Evolutionary conservation across 2,329 filamentous ascomycete genomes (phyloP).

Genomic region (Xylaria sp.): DNA sequence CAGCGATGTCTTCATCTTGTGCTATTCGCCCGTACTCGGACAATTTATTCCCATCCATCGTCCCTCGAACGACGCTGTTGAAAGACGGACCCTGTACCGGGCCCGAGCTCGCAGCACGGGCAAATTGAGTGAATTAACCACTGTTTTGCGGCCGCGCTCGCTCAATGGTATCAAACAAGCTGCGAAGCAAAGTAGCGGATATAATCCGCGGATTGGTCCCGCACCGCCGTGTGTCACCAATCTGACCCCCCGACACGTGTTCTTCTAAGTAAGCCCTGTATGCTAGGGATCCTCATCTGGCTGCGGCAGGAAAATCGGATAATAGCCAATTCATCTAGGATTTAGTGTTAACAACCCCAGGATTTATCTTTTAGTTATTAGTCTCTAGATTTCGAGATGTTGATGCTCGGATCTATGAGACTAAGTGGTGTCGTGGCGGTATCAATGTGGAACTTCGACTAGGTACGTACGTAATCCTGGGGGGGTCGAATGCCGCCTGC

Average conservation of each 20-base stretch:
- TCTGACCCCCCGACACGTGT: constrained; percentile 18
- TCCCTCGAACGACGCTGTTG: not conserved
- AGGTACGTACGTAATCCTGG: not conserved
- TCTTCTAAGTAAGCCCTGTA: constrained; percentile 1
- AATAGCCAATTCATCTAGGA: not conserved
- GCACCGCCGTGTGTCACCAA: not conserved
- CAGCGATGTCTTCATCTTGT: constrained; percentile 4
- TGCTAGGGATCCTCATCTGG: constrained; percentile 15
- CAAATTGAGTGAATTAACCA: not conserved
- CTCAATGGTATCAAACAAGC: not conserved
- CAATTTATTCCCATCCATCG: constrained; percentile 21
- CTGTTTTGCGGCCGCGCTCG: not conserved
- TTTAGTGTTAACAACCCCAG: no score
- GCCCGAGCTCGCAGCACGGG: not conserved
- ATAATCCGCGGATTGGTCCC: not conserved
- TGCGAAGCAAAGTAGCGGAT: not conserved
- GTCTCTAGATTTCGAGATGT: not conserved
- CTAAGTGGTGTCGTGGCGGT: not conserved
- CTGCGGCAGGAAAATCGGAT: not conserved
- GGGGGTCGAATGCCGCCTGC: constrained; percentile 3
- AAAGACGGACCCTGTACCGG: not conserved
- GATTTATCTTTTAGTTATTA: not conserved
- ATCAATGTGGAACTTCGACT: not conserved
- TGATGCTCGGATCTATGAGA: not conserved
- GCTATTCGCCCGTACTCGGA: not conserved